Base-by-base conservation (phyloP, 352 stramenopile genomes). In the Phytophthora pluvialis region DNA sequence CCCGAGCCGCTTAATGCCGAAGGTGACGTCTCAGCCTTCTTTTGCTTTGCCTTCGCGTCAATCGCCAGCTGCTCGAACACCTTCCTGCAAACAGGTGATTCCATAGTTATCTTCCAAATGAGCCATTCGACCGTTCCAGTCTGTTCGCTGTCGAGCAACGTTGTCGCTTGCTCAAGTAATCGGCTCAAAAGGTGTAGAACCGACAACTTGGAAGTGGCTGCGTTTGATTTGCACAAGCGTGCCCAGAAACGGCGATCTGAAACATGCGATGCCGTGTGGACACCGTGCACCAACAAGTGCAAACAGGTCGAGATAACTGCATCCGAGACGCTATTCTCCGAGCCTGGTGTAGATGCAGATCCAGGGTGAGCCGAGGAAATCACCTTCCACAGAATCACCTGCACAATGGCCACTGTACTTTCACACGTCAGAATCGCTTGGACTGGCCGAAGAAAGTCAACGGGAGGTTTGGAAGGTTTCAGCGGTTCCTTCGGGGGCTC, bases 251-350 rank as follows among this genome's bases (percentile, higher is more conserved):
- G 32, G 9, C 67, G 44, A 18, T 73, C 70, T 18, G 50, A 45
- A 47, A 39, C 29, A 16, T 28, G 15, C 11, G 57, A 73, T 21
- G 86, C 86, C 9, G 82, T 83, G 60, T 96, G 82, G 4, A 94
- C 73, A 18, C 81, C 87, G 59, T 93, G 81, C 31, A 93, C 88
- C 11, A 96, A 71, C 54, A 96, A 64, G 50, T 96, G 86, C 28
- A 96, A 71, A 11, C 72, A 85, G 12, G 86, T 96, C 36, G 88
- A 95, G 32, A 96, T 84, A 10, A 96, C 83, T 10, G 86, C 86
- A 56, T 95, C 88, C 3, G 86, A 94, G 0, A 94, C 81, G 6
- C 67, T 71, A 32, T 76, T 83, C 11, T 73, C 71, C 35, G 55
- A 73, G 31, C 11, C 38, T 16, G 36, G 16, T 25, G 38, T 15